A percentile compares a stretch with the other conserved stretches of the same genome.
These are phyloP conservation scores for Podospora pseudopauciseta DNA, from an alignment of 495 filamentous ascomycete genomes.

Conservation along the genomic window DNA sequence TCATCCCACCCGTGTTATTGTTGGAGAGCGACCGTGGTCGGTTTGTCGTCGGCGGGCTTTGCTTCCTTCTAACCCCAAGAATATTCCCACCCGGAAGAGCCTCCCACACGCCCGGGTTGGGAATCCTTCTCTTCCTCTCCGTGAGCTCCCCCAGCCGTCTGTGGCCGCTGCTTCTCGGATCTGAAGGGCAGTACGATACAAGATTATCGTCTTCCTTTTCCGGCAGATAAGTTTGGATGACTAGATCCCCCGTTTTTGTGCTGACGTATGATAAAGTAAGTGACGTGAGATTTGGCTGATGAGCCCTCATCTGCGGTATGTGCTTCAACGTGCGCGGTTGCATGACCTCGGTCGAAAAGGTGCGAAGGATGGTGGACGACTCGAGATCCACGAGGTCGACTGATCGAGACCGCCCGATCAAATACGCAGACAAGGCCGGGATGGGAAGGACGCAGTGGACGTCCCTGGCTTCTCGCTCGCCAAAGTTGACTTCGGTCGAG, in stretches of 20 bases:
- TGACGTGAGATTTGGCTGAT: constrained; percentile 46
- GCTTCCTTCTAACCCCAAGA: constrained; percentile 42
- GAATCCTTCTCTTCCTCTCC: constrained; percentile 35
- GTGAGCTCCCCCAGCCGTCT: constrained; percentile 42
- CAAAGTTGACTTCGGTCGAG: constrained; percentile 37
- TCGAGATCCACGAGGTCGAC: constrained; percentile 54
- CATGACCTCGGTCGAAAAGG: constrained; percentile 54
- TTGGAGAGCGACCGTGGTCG: neutral
- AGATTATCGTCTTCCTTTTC: constrained; percentile 41
- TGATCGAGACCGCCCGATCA: constrained; percentile 44
- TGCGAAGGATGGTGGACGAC: constrained; percentile 49
- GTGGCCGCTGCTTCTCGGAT: constrained; percentile 18
- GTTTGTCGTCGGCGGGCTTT: constrained; percentile 4
- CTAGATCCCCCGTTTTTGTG: constrained; percentile 49
- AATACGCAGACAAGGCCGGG: constrained; percentile 41
- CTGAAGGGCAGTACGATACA: constrained; percentile 34
- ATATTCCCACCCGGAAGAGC: constrained; percentile 46
- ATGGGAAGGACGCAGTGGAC: constrained; percentile 42
- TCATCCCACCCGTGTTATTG: too few species aligned
- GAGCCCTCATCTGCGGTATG: constrained; percentile 44
- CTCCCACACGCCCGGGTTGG: constrained; percentile 50
- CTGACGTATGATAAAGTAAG: constrained; percentile 54
- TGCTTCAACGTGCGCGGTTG: constrained; percentile 50
- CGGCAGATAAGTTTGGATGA: constrained; percentile 56
- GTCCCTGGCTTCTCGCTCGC: constrained; percentile 27